Conservation (phyloP, 2,329 filamentous ascomycete species). For the Talaromyces albobiverticillius region DNA sequence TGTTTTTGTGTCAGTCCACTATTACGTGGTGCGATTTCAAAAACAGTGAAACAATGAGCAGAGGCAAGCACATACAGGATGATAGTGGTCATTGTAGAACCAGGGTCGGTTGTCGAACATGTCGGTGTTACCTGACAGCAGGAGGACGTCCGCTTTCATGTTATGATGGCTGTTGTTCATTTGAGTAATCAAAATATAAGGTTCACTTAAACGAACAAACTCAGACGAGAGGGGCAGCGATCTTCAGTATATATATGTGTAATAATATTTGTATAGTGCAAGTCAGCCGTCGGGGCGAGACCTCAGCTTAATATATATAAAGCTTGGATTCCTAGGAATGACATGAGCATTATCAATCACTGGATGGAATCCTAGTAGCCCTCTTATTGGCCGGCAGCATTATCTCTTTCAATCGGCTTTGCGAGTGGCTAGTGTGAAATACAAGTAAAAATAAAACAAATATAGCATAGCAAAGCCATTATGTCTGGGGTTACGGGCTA, state of each 20-base stretch:
- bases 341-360: no score
- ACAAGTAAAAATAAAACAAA: no score
- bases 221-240: not conserved
- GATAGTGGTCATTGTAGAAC: slow-evolving; percentile 8
- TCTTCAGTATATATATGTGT: no score
- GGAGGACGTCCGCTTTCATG: slow-evolving; percentile 8
- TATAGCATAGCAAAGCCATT: no score
- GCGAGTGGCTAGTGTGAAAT: no score
- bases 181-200: not conserved
- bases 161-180: slow-evolving; percentile 4
- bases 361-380: not conserved
- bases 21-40: not conserved
- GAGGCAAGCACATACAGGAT: not conserved
- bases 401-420: no score
- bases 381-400: not conserved
- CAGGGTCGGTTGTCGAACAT: slow-evolving; percentile 2
- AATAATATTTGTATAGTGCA: not conserved
- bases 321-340: no score
- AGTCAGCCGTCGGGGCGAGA: not conserved
- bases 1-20: not conserved
- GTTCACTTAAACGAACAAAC: no score
- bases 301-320: slow-evolving; percentile 12
- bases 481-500: no score
- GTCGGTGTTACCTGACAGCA: slow-evolving; percentile 9
- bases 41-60: not conserved